A percentile compares a stretch with the other conserved stretches of the same genome.
Evolutionary conservation across 768 basidiomycete genomes (phyloP).

Genomic region (Panaeolus papilionaceus): DNA sequence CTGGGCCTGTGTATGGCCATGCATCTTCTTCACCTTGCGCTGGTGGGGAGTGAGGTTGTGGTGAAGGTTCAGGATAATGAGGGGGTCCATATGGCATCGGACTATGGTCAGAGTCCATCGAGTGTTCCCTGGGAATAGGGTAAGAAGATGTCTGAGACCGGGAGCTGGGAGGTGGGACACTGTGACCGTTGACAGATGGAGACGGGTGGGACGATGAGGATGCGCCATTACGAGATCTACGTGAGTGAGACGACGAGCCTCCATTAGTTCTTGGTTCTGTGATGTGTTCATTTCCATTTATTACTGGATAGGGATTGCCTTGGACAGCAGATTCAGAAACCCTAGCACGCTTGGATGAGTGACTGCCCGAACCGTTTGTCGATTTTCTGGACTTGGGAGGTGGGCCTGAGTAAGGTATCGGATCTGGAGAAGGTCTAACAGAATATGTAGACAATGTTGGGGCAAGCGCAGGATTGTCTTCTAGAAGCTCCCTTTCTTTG

Average conservation of each 20-base stretch:
- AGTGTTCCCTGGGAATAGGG: neutral
- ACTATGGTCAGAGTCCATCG: slow-evolving; percentile 7
- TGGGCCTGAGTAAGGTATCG: slow-evolving; percentile 26
- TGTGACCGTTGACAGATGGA: slow-evolving; percentile 32
- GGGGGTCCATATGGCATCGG: slow-evolving; percentile 11
- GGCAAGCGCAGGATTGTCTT: slow-evolving; percentile 61
- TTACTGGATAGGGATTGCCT: slow-evolving; percentile 5
- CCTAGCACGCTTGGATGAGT: slow-evolving; percentile 5
- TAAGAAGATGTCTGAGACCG: slow-evolving; percentile 3
- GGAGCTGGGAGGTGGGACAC: slow-evolving; percentile 23
- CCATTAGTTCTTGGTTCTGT: slow-evolving; percentile 8
- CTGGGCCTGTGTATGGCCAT: slow-evolving; percentile 50
- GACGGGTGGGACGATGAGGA: slow-evolving; percentile 25
- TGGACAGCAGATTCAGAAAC: neutral
- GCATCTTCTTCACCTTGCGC: slow-evolving; percentile 28
- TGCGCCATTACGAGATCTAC: slow-evolving; percentile 26
- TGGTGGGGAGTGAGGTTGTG: slow-evolving; percentile 25
- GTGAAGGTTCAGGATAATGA: slow-evolving; percentile 24
- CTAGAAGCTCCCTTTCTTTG: slow-evolving; percentile 45
- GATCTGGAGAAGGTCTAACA: slow-evolving; percentile 29
- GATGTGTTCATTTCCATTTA: neutral
- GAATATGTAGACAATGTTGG: slow-evolving; percentile 21
- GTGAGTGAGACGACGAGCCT: slow-evolving; percentile 20
- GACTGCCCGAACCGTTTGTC: slow-evolving; percentile 29
- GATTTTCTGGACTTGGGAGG: slow-evolving; percentile 28